Evolutionary conservation across 164 flowering plant species (phyloP).

Genomic region (Hamamelis virginiana): DNA sequence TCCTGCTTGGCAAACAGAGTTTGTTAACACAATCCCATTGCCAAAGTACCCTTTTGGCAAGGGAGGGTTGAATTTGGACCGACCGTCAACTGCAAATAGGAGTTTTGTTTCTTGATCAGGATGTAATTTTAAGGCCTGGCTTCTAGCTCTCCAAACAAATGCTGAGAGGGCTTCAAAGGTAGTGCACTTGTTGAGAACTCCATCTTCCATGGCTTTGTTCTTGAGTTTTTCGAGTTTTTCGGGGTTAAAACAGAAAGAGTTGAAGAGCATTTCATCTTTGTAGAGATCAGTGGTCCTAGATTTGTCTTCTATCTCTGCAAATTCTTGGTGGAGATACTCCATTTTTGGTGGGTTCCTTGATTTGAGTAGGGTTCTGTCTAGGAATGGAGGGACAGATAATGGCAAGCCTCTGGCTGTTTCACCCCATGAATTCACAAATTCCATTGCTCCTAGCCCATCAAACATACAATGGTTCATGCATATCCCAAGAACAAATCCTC

Average conservation of each 20-base stretch:
- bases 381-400: conserved; percentile 48
- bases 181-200: conserved; percentile 58
- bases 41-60: conserved; percentile 78
- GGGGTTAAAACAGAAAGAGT: conserved; percentile 65
- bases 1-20: conserved; percentile 55
- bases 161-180: conserved; percentile 86
- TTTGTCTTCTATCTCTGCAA: conserved; percentile 68
- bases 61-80: conserved; percentile 68
- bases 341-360: conserved; percentile 56
- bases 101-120: conserved; percentile 83
- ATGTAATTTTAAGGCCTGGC: conserved; percentile 47
- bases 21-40: conserved; percentile 81
- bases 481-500: conserved; percentile 83
- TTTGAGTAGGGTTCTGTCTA: conserved; percentile 62
- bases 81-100: conserved; percentile 88
- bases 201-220: conserved; percentile 54
- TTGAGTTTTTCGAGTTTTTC: conserved; percentile 66
- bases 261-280: conserved; percentile 58
- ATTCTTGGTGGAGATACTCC: conserved; percentile 75
- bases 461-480: conserved; percentile 79
- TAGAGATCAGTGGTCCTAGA: conserved; percentile 54
- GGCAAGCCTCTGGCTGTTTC: conserved; percentile 69
- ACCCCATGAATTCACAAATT: conserved; percentile 86
- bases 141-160: conserved; percentile 80
- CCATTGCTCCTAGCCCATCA: conserved; percentile 88